A percentile compares a stretch with the other conserved stretches of the same genome.
Evolutionary conservation across 371 early-diverging fungal genomes (phyloP).

Genomic region (Actinomucor elegans): DNA sequence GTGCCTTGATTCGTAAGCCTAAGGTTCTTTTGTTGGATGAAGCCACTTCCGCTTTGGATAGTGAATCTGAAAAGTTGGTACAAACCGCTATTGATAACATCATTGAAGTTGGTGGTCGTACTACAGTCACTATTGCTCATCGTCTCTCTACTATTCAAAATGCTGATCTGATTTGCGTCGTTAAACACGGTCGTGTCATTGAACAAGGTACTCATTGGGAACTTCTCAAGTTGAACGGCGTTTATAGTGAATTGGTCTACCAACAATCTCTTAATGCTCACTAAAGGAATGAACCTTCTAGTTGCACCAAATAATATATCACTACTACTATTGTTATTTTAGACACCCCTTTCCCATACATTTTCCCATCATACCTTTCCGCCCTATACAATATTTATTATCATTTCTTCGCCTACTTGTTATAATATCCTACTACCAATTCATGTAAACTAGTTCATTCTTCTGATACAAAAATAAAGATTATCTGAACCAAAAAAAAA

Average conservation of each 20-base stretch:
- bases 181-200: conserved; percentile 73
- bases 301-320: neutral
- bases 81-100: conserved; percentile 84
- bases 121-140: conserved; percentile 72
- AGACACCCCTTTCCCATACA: neutral
- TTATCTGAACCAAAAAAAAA: neutral
- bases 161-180: conserved; percentile 77
- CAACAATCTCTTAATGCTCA: conserved; percentile 46
- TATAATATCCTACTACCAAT: neutral
- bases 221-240: conserved; percentile 50
- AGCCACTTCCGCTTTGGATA: conserved; percentile 92
- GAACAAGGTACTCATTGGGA: conserved; percentile 86
- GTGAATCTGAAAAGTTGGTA: conserved; percentile 85
- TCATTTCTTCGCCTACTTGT: neutral
- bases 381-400: too few species aligned
- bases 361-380: neutral
- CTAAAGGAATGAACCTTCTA: conserved; percentile 2
- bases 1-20: conserved; percentile 81
- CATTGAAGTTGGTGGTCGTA: conserved; percentile 57
- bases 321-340: neutral
- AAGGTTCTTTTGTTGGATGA: conserved; percentile 92
- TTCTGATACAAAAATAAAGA: neutral
- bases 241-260: conserved; percentile 37
- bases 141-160: conserved; percentile 73
- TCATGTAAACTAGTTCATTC: neutral